Conservation (phyloP, 352 stramenopile species). For the Albugo candida region DNA sequence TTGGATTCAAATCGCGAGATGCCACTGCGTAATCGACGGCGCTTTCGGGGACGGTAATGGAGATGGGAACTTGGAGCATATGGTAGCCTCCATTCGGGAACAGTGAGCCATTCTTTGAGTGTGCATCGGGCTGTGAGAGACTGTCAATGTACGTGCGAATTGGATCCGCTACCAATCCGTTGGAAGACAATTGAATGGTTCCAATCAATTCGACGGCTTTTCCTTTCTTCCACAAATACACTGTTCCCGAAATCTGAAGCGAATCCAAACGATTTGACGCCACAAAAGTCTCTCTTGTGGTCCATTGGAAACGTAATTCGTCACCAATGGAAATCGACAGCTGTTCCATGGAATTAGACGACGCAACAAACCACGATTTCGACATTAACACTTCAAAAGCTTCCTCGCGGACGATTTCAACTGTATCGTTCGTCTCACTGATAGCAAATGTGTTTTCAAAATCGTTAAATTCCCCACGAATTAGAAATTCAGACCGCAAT, state of each 20-base stretch:
- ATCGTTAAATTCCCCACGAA: constrained; percentile 57
- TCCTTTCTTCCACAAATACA: constrained; percentile 22
- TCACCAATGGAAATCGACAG: constrained; percentile 19
- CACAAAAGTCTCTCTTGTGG: no score
- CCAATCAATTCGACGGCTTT: constrained; percentile 11
- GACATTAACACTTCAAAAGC: constrained; percentile 3
- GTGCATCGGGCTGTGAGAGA: constrained; percentile 2
- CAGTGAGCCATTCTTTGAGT: constrained; percentile 12
- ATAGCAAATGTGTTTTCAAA: constrained; percentile 56
- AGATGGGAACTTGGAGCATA: constrained; percentile 38
- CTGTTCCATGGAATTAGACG: background rate
- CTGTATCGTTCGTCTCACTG: constrained; percentile 15
- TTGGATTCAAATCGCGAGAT: constrained; percentile 74
- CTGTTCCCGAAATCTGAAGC: constrained; percentile 24
- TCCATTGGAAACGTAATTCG: constrained; percentile 17
- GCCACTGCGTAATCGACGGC: constrained; percentile 54
- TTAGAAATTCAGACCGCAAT: constrained; percentile 68
- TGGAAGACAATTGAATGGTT: background rate
- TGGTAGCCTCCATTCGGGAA: constrained; percentile 40
- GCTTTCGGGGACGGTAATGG: constrained; percentile 38
- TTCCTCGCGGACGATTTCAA: constrained; percentile 7
- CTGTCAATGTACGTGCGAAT: background rate
- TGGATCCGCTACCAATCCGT: background rate
- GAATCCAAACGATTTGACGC: constrained; percentile 11
- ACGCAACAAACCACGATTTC: constrained; percentile 11